These are phyloP conservation scores for Glomus cerebriforme DNA, from an alignment of 192 early-diverging fungal genomes.

Conservation along the genomic window DNA sequence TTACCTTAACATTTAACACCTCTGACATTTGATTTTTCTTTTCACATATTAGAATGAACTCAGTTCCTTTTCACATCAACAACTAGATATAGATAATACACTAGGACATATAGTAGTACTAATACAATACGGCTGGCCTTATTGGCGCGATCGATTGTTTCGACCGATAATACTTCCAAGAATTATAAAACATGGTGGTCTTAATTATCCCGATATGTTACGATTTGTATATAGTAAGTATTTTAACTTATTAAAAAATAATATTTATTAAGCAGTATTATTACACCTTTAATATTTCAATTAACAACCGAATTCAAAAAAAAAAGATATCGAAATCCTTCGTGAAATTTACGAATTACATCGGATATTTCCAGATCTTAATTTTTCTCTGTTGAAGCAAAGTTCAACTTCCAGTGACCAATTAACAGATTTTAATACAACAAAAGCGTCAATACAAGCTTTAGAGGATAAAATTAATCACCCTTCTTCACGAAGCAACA, in stretches of 20 bases:
- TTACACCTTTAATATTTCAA: not conserved
- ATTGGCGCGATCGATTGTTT: constrained; percentile 22
- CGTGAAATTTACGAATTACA: not conserved
- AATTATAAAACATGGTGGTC: constrained; percentile 16
- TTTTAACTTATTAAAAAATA: not conserved
- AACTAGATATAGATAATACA: not conserved
- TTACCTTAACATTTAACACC: not conserved
- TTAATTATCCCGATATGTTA: constrained; percentile 1
- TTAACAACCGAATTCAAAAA: not conserved
- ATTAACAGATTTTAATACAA: not conserved
- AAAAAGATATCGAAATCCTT: constrained; percentile 12
- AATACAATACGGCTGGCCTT: constrained; percentile 19
- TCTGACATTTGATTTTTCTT: not conserved
- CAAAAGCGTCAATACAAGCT: not conserved
- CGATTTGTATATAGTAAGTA: constrained; percentile 25
- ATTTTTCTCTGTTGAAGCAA: not conserved
- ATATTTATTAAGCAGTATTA: not conserved
- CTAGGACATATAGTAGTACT: constrained; percentile 1
- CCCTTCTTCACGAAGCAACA: constrained; percentile 5
- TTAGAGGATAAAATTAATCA: not conserved
- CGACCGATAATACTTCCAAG: not conserved
- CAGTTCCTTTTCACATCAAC: not conserved
- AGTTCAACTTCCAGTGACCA: not conserved
- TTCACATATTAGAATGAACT: not conserved
- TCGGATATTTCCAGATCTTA: not conserved